A percentile compares a stretch with the other conserved stretches of the same genome.
These are phyloP conservation scores for Chiua virens DNA, from an alignment of 768 basidiomycete species.

Conservation along the genomic window DNA sequence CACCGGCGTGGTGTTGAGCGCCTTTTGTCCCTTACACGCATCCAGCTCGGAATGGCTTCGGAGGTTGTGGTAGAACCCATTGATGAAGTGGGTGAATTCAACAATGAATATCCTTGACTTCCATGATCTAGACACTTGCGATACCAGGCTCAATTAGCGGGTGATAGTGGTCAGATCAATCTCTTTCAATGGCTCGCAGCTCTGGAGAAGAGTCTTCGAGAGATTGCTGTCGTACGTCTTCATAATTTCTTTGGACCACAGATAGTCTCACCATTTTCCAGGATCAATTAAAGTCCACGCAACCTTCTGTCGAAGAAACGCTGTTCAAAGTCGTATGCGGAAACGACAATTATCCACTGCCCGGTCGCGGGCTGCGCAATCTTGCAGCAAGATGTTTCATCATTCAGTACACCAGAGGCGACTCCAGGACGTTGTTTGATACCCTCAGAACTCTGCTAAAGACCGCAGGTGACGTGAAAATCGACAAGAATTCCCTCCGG, in stretches of 20 bases:
- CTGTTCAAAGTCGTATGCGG: conserved; percentile 70
- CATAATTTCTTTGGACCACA: not conserved
- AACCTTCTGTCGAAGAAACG: conserved; percentile 58
- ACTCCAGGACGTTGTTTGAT: conserved; percentile 85
- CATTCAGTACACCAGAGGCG: conserved; percentile 72
- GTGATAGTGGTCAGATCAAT: conserved; percentile 80
- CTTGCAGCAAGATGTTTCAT: conserved; percentile 77
- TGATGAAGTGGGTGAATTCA: conserved; percentile 30
- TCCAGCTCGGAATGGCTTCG: conserved; percentile 23
- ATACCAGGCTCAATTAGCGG: conserved; percentile 60
- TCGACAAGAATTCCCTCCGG: conserved; percentile 62
- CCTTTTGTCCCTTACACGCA: not conserved
- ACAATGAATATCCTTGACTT: not conserved
- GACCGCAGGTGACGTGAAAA: conserved; percentile 70
- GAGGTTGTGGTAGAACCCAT: conserved; percentile 28
- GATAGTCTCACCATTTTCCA: conserved; percentile 29
- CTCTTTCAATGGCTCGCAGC: conserved; percentile 81
- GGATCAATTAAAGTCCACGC: conserved; percentile 66
- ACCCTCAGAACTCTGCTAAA: conserved; percentile 77
- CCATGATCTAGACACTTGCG: conserved; percentile 13
- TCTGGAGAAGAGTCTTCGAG: conserved; percentile 57
- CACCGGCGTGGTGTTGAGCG: conserved; percentile 1
- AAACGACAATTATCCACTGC: conserved; percentile 67
- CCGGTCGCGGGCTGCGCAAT: conserved; percentile 84
- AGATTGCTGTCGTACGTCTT: conserved; percentile 51